Conservation (phyloP, 1,139 yeast species). For the Saccharomyces hybrid region DNA sequence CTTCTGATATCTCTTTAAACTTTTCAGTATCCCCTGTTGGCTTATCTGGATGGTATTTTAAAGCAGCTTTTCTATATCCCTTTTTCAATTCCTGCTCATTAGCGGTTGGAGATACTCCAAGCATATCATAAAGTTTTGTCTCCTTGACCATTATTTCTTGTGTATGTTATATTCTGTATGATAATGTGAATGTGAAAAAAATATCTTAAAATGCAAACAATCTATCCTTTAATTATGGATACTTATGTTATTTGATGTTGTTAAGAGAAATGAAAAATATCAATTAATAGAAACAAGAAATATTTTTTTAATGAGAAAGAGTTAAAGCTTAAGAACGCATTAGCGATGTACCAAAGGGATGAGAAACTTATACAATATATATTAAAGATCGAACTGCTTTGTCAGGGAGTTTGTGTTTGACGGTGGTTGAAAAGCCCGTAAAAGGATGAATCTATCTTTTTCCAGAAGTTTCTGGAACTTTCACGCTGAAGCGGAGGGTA, state of each 20-base stretch:
- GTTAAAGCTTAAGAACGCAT: neutral
- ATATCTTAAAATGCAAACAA: neutral
- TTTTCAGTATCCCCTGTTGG: conserved; percentile 92
- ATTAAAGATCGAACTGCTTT: neutral
- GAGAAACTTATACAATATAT: conserved; percentile 1
- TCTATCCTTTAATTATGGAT: neutral
- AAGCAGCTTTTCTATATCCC: conserved; percentile 78
- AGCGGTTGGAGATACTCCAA: conserved; percentile 75
- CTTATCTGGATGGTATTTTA: conserved; percentile 89
- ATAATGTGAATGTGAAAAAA: neutral
- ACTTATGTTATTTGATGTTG: neutral
- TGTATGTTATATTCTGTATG: neutral
- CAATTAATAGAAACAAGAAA: too few species aligned
- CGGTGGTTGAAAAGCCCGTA: conserved; percentile 6
- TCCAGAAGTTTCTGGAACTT: conserved; percentile 10
- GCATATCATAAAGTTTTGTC: conserved; percentile 67
- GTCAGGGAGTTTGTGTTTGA: neutral
- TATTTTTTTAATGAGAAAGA: too few species aligned
- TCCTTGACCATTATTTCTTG: conserved; percentile 65
- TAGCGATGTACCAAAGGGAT: neutral
- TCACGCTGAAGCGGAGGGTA: conserved; percentile 3
- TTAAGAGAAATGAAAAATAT: too few species aligned
- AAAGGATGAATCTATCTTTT: conserved; percentile 4
- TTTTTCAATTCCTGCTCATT: conserved; percentile 73
- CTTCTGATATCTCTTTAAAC: conserved; percentile 82